Evolutionary conservation across 805 yeast species (phyloP), one percentile per base, ranked within the genome.

Genomic region (Myxozyma kluyveri): DNA sequence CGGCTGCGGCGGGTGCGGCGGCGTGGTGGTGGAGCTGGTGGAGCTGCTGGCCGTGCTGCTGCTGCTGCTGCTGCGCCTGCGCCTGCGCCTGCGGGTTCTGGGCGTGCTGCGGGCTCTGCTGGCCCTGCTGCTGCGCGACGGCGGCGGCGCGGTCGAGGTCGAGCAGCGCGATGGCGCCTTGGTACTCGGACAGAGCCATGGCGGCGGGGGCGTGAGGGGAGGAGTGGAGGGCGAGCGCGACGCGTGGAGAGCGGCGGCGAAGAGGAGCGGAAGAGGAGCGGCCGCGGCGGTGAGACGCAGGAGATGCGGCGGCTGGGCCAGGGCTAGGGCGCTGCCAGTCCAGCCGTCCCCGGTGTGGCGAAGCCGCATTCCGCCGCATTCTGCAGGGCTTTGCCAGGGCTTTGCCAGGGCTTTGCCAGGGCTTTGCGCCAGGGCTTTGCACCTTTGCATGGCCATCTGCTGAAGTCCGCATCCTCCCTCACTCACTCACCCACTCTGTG

Each of bases 101-200:
- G 6, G 27, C 33, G n/a, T n/a, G n/a, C n/a, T n/a, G 47, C 40
- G 6, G 50, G 35, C 24, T 31, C 19, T 37, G 50, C 42, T 35
- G 54, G 26, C 31, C 42, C 41, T 44, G 56, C 26, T 29, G 47
- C 46, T 32, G 42, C 17, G 31, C 37, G 17, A 41, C 45, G 35
- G 44, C 39, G 42, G 47, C 21, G 44, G 37, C 46, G 32, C 58
- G 49, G 50, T 55, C 61, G 39, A 60, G 60, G 39, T 59, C 61
- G 6, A 60, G 60, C 32, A 60, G 39, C 17, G 63, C 61, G 44
- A 60, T 60, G 17, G 63, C 63, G 21, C 63, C 63, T 41, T 57
- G 63, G 52, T 60, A 57, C 46, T 60, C 60, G 46, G 48, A 32
- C n/a, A 42, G 59, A 24, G 58, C 57, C 55, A 49, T 50, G 14